These are phyloP conservation scores for Canavalia ensiformis DNA, from an alignment of 306 rosid genomes.

Conservation along the genomic window DNA sequence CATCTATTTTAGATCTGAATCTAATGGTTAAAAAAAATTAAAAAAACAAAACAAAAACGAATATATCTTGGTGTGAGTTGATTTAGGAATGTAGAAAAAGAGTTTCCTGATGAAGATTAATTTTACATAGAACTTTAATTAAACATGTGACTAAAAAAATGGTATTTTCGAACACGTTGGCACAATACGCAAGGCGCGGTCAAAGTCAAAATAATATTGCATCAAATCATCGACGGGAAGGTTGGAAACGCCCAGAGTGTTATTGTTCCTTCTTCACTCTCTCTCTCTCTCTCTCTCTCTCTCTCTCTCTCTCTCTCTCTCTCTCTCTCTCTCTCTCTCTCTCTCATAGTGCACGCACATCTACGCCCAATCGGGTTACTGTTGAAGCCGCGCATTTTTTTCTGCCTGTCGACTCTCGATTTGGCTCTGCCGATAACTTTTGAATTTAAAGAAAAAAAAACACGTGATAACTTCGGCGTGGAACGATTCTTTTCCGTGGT, in stretches of 20 bases:
- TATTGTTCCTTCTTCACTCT: slow-evolving; percentile 21
- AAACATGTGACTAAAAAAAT: no score
- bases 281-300: neutral
- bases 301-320: neutral
- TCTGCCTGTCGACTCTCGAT: neutral
- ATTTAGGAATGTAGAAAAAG: no score
- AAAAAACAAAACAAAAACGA: no score
- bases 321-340: neutral
- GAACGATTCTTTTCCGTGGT: neutral
- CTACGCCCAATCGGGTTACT: neutral
- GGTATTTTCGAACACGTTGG: neutral
- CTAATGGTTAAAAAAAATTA: no score
- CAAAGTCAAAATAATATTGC: neutral
- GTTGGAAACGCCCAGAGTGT: neutral
- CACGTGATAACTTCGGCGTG: neutral
- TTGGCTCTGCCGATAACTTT: neutral
- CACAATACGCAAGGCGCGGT: neutral
- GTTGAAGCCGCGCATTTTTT: slow-evolving; percentile 7
- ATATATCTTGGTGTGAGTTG: no score
- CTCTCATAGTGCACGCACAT: neutral
- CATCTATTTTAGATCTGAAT: no score
- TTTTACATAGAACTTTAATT: no score
- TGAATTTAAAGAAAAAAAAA: neutral
- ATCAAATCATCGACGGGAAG: neutral
- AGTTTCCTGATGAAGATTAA: no score